Conservation (phyloP, 371 early-diverging fungal species). For the Mortierella sp. region DNA sequence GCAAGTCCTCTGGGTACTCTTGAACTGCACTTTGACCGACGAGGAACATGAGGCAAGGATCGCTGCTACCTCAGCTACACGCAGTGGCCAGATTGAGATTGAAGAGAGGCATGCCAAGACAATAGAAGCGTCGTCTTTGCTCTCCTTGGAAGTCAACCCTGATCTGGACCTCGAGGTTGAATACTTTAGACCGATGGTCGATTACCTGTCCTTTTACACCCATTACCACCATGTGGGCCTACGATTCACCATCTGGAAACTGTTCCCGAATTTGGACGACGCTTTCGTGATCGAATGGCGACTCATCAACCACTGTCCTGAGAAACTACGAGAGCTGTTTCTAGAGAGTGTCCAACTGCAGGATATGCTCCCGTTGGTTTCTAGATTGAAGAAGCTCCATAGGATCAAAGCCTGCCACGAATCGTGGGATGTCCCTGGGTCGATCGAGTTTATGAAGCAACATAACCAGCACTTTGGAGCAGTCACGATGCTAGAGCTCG, state of each 20-base stretch:
- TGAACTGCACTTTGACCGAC: constrained; percentile 37
- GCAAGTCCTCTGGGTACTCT: constrained; percentile 44
- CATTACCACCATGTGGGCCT: constrained; percentile 46
- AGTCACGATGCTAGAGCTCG: constrained; percentile 39
- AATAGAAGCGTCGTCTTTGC: constrained; percentile 7
- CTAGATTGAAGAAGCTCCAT: constrained; percentile 21
- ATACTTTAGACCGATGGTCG: constrained; percentile 37
- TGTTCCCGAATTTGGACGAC: constrained; percentile 38
- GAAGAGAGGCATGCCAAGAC: neutral
- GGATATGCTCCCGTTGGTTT: constrained; percentile 24
- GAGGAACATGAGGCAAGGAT: constrained; percentile 20
- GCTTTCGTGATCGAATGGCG: constrained; percentile 34
- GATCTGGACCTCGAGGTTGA: constrained; percentile 22
- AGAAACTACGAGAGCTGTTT: constrained; percentile 39
- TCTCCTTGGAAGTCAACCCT: constrained; percentile 10
- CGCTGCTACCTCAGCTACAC: neutral
- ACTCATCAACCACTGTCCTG: constrained; percentile 33
- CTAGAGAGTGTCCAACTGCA: constrained; percentile 46
- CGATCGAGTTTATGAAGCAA: constrained; percentile 37
- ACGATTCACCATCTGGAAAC: constrained; percentile 32
- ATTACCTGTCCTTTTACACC: constrained; percentile 41
- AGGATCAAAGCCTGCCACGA: constrained; percentile 46
- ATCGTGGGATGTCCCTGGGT: constrained; percentile 32
- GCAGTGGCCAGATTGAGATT: neutral
- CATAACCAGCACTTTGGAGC: constrained; percentile 43